Evolutionary conservation across 768 basidiomycete genomes (phyloP).

Genomic region (Clavulina sp.): DNA sequence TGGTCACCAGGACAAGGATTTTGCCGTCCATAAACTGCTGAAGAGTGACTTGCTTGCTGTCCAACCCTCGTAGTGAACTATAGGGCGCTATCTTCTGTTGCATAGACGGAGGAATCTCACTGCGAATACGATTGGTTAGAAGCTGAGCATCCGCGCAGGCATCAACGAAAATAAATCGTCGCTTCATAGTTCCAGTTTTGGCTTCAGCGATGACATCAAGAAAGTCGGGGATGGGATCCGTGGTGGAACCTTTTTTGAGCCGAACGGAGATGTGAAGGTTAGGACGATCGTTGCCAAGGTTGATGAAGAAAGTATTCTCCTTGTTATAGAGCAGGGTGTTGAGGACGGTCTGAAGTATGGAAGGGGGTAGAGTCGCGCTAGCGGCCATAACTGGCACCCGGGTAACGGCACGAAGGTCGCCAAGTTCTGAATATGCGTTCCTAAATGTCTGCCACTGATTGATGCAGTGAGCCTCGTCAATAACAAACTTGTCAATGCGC

Average conservation of each 20-base stretch:
- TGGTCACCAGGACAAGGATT: neutral
- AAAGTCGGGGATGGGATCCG: too few species aligned
- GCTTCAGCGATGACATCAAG: too few species aligned
- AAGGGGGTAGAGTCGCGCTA: neutral
- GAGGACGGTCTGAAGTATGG: neutral
- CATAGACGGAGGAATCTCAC: neutral
- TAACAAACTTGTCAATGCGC: neutral
- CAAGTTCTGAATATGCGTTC: neutral
- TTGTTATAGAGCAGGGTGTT: neutral
- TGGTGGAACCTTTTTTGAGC: too few species aligned
- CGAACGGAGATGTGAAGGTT: neutral
- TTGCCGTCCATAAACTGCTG: neutral
- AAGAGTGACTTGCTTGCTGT: neutral
- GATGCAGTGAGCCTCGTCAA: neutral
- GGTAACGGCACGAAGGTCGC: neutral
- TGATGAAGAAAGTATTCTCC: neutral
- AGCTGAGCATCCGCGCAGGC: neutral
- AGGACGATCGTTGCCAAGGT: neutral
- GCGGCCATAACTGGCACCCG: neutral
- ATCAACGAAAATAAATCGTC: neutral
- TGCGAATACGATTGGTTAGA: neutral
- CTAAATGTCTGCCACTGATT: neutral
- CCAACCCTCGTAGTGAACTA: neutral
- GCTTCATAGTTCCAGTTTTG: neutral
- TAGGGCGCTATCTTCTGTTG: neutral